A percentile compares a stretch with the other conserved stretches of the same genome.
These are phyloP conservation scores for Aspergillus bombycis DNA, from an alignment of 2,329 filamentous ascomycete genomes.

Conservation along the genomic window DNA sequence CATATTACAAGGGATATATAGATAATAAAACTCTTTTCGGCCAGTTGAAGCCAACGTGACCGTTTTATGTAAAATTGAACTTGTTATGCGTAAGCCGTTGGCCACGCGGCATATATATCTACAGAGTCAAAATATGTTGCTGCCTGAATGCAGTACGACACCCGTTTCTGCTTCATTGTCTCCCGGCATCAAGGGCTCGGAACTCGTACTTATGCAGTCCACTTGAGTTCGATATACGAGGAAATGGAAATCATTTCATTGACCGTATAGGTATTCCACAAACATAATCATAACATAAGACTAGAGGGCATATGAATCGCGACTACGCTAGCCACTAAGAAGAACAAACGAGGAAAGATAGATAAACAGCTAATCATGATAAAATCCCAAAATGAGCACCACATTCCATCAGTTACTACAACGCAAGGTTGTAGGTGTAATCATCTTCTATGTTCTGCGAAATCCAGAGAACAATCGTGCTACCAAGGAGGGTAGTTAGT, in stretches of 20 bases:
- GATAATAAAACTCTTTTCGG: background rate
- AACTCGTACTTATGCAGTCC: background rate
- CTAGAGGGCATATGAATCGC: constrained; percentile 5
- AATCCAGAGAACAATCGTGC: constrained; percentile 68
- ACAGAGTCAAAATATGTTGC: background rate
- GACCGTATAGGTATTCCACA: background rate
- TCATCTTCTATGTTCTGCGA: constrained; percentile 75
- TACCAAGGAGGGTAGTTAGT: constrained; percentile 37
- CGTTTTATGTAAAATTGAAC: background rate
- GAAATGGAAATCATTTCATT: background rate
- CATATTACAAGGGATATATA: background rate
- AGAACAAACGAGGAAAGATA: constrained; percentile 1
- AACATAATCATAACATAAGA: constrained; percentile 6
- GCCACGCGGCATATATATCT: background rate
- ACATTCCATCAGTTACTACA: constrained; percentile 44
- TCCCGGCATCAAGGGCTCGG: background rate
- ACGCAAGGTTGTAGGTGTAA: constrained; percentile 69
- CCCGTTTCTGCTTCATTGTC: background rate
- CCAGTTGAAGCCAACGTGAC: background rate
- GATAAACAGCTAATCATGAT: background rate
- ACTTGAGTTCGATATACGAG: background rate
- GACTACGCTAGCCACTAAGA: constrained; percentile 6
- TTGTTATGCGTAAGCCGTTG: background rate
- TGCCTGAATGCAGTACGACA: background rate
- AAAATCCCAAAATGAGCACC: background rate